Evolutionary conservation across 1,284 basidiomycete species (phyloP).

Genomic region (Sporisorium graminicola): DNA sequence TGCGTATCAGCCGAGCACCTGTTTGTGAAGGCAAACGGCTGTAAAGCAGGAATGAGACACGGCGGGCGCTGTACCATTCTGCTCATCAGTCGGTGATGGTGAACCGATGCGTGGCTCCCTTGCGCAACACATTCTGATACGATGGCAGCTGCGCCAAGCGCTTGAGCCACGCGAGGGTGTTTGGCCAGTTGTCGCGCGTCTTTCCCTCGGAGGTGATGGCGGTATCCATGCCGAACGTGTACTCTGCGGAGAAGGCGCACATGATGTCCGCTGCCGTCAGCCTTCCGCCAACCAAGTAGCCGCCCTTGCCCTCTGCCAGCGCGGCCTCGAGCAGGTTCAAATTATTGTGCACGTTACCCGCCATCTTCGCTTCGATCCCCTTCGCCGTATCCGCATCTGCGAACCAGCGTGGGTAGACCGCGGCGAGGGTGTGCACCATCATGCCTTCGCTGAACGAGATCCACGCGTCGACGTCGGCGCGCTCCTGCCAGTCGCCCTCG

Average conservation of each 20-base stretch:
- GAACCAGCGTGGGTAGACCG: constrained; percentile 35
- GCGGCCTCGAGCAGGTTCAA: constrained; percentile 24
- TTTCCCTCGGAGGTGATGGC: constrained; percentile 20
- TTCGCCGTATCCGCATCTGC: neutral
- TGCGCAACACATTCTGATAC: constrained; percentile 24
- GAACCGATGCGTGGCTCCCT: constrained; percentile 34
- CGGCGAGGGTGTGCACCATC: constrained; percentile 37
- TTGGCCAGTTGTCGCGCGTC: constrained; percentile 31
- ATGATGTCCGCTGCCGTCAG: constrained; percentile 35
- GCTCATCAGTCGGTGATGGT: constrained; percentile 15
- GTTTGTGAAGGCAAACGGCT: too few species aligned
- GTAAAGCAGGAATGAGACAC: too few species aligned
- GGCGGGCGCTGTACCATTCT: too few species aligned
- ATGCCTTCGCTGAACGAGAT: constrained; percentile 36
- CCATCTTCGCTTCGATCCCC: constrained; percentile 17
- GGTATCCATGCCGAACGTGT: constrained; percentile 38
- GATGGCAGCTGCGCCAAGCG: neutral
- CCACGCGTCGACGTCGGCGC: constrained; percentile 20
- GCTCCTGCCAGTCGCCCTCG: constrained; percentile 15
- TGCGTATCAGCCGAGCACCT: neutral
- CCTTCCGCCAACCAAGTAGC: constrained; percentile 9
- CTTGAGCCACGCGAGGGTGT: constrained; percentile 35
- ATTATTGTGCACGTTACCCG: constrained; percentile 38
- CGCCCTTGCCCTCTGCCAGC: neutral
- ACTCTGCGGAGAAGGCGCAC: constrained; percentile 35